phyloP scores from a whole-genome alignment of 2,329 filamentous ascomycete genomes.

The Stenocarpella maydis region DNA sequence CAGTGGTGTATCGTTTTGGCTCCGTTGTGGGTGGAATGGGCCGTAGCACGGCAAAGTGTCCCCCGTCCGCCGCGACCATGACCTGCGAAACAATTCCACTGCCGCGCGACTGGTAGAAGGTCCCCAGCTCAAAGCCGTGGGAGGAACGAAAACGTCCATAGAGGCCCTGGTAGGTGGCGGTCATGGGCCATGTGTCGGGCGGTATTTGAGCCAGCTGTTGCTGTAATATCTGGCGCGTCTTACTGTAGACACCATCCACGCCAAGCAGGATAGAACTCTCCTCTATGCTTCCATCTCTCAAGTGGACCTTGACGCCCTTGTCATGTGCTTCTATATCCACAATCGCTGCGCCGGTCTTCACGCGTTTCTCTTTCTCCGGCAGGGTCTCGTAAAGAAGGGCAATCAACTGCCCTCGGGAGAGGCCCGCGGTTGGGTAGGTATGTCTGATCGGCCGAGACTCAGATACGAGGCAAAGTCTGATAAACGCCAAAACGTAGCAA shows the following conservation, averaged over 20 bases:
- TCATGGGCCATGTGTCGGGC: conserved; percentile 3
- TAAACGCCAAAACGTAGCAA: neutral
- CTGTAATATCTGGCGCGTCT: conserved; percentile 16
- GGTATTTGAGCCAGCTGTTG: neutral
- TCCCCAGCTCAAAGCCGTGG: neutral
- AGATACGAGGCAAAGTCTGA: neutral
- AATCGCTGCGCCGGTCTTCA: neutral
- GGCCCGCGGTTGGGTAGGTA: neutral
- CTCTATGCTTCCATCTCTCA: conserved; percentile 8
- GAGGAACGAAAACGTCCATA: neutral
- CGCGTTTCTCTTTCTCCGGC: neutral
- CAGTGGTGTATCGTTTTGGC: neutral
- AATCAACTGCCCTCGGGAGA: neutral
- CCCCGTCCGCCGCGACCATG: neutral
- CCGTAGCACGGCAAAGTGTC: neutral
- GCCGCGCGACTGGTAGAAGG: conserved; percentile 7
- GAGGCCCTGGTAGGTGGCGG: neutral
- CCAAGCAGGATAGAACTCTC: conserved; percentile 2
- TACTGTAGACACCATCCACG: conserved; percentile 15
- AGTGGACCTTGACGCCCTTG: neutral
- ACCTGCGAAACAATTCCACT: neutral
- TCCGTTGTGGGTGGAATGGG: neutral
- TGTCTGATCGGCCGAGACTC: neutral
- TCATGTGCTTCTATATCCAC: neutral
- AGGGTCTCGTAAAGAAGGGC: conserved; percentile 5